Base-by-base conservation (phyloP, 495 filamentous ascomycete genomes). In the Zalerion maritima region DNA sequence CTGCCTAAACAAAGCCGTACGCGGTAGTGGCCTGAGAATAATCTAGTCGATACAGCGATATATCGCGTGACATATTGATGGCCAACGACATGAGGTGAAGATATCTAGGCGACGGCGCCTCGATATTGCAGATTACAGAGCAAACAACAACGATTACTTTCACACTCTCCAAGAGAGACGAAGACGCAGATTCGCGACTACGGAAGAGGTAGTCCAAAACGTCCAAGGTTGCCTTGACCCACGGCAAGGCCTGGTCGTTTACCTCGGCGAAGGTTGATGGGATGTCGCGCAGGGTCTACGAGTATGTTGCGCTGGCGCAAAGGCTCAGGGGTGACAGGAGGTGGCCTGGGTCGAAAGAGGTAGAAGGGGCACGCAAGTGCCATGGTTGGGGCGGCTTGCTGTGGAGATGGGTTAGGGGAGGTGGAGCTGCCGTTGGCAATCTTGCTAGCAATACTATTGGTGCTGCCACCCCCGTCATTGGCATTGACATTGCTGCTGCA, bases 11-110 rank as follows among this genome's bases (percentile, higher is more conserved):
- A 9, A 47, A 41, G 18, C 43, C 41, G 18, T 34, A 38, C 5
- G 13, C 19, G n/a, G 33, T 25, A 4, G 40, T 28, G 21, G 46
- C 43, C 2, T 38, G 31, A 18, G 47, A 48, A 41, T 54, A 49
- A 24, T 64, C 60, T 3, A 60, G 38, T 1, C 50, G 38, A 42
- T 62, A 57, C 4, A 62, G 31, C 9, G 36, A 42, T 2, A 62
- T 32, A 5, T 57, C 52, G 25, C 51, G 39, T n/a, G 47, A 47
- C 9, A 56, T 17, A 1, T 49, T 37, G 5, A 53, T 42, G 4
- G 47, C 55, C 2, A 35, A 48, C 9, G 24, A 28, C 15, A 50
- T 40, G 17, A 60, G 26, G 12, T 34, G 36, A 14, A 42, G 36
- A 32, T 39, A 47, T 24, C 54, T 46, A 6, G 36, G 31, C 6